A percentile compares a stretch with the other conserved stretches of the same genome.
Evolutionary conservation across 371 early-diverging fungal species (phyloP).

Genomic region (Rhizopus arrhizus): DNA sequence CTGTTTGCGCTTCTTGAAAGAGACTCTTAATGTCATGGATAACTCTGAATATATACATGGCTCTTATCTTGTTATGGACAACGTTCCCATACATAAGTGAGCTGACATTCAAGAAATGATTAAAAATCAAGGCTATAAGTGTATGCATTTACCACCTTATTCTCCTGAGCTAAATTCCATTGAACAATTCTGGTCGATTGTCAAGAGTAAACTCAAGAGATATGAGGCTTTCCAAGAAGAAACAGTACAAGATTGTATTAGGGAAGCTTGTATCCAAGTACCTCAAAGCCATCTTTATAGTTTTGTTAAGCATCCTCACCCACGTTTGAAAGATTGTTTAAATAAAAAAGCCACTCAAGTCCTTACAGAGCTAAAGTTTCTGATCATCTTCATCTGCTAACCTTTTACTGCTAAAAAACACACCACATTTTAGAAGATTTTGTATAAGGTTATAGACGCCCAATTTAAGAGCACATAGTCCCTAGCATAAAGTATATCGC

Average conservation of each 20-base stretch:
- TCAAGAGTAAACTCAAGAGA: constrained; percentile 15
- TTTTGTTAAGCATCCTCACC: not conserved
- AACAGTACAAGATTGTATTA: not conserved
- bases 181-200: constrained; percentile 13
- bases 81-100: constrained; percentile 11
- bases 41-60: not conserved
- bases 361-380: no score
- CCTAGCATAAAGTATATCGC: no score
- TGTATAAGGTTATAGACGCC: no score
- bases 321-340: no score
- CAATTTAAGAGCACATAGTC: no score
- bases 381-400: no score
- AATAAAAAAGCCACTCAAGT: no score
- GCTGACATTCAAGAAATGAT: constrained; percentile 1
- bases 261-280: constrained; percentile 1
- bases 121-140: constrained; percentile 9
- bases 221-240: constrained; percentile 8
- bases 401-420: no score
- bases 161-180: constrained; percentile 19
- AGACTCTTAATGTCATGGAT: no score
- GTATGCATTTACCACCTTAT: constrained; percentile 16
- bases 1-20: not conserved
- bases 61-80: constrained; percentile 13
- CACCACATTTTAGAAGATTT: no score
- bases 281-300: constrained; percentile 2